A percentile compares a stretch with the other conserved stretches of the same genome.
Conservation (phyloP, 2,329 filamentous ascomycete species). For the Fusarium paranaense region DNA sequence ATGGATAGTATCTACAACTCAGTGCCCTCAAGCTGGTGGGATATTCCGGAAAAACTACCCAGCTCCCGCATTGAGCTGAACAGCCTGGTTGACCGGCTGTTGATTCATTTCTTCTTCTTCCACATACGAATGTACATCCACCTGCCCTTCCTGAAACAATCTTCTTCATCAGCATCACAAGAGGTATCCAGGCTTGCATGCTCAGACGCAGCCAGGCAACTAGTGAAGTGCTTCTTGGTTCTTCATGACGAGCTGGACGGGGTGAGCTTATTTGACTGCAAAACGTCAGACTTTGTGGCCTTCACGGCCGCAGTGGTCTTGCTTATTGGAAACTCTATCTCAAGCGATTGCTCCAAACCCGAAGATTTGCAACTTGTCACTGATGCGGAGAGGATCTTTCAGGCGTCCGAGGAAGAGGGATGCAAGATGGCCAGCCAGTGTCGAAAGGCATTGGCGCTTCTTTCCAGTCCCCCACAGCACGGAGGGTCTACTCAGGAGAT, state of each 20-base stretch:
- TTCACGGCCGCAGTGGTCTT: background rate
- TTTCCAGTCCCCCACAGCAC: background rate
- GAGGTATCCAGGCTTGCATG: background rate
- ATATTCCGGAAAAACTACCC: background rate
- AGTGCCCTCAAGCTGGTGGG: background rate
- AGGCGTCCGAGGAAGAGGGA: background rate
- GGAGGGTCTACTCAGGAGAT: background rate
- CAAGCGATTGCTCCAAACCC: background rate
- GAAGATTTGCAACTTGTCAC: background rate
- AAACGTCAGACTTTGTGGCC: background rate
- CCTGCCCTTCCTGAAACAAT: background rate
- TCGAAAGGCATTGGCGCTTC: background rate
- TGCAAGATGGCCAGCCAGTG: background rate
- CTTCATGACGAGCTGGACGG: background rate
- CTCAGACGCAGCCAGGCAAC: background rate
- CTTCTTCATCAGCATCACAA: background rate
- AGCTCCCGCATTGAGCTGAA: background rate
- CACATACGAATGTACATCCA: background rate
- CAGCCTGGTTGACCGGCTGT: background rate
- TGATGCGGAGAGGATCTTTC: background rate
- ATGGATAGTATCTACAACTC: background rate
- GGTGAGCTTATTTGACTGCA: background rate
- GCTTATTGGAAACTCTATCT: background rate
- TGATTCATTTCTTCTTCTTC: background rate
- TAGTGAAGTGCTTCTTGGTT: background rate